Percentiles rank a stretch among this genome's conserved stretches.
These are phyloP conservation scores for Apiosordaria backusii DNA, from an alignment of 495 filamentous ascomycete species.

Conservation along the genomic window DNA sequence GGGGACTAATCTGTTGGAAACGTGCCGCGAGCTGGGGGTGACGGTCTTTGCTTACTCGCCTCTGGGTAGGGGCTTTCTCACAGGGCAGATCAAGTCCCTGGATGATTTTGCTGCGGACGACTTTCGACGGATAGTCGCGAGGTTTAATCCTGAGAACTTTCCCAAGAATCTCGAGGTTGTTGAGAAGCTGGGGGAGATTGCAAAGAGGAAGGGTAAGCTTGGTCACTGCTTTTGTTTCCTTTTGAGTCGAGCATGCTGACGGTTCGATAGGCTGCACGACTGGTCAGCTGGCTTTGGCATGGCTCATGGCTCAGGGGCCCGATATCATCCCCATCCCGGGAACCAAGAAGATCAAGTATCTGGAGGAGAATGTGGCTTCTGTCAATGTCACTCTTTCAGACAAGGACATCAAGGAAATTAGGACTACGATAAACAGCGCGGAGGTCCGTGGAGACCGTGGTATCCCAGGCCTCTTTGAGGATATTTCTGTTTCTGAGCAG, in stretches of 20 bases:
- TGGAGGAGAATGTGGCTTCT: slow-evolving; percentile 56
- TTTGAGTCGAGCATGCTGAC: background rate
- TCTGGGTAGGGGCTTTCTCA: slow-evolving; percentile 53
- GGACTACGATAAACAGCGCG: background rate
- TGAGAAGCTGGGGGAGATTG: slow-evolving; percentile 59
- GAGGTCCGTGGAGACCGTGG: background rate
- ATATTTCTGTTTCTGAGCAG: background rate
- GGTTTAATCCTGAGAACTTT: slow-evolving; percentile 68
- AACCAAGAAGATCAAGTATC: slow-evolving; percentile 51
- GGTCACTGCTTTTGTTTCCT: background rate
- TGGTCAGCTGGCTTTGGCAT: slow-evolving; percentile 55
- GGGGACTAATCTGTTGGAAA: slow-evolving; percentile 57
- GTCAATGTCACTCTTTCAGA: slow-evolving; percentile 44
- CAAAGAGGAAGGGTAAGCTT: slow-evolving; percentile 33
- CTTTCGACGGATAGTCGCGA: slow-evolving; percentile 42
- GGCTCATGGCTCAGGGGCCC: slow-evolving; percentile 50
- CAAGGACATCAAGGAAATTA: slow-evolving; percentile 48
- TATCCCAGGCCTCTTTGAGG: background rate
- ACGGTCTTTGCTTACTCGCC: slow-evolving; percentile 62
- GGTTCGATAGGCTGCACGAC: slow-evolving; percentile 45
- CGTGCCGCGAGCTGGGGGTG: slow-evolving; percentile 68
- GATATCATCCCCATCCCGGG: slow-evolving; percentile 58
- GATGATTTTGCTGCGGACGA: slow-evolving; percentile 62
- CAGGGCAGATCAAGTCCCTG: slow-evolving; percentile 60
- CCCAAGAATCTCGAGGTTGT: slow-evolving; percentile 69